Evolutionary conservation across 2,329 filamentous ascomycete species (phyloP).

Genomic region (Aspergillus transmontanensis): DNA sequence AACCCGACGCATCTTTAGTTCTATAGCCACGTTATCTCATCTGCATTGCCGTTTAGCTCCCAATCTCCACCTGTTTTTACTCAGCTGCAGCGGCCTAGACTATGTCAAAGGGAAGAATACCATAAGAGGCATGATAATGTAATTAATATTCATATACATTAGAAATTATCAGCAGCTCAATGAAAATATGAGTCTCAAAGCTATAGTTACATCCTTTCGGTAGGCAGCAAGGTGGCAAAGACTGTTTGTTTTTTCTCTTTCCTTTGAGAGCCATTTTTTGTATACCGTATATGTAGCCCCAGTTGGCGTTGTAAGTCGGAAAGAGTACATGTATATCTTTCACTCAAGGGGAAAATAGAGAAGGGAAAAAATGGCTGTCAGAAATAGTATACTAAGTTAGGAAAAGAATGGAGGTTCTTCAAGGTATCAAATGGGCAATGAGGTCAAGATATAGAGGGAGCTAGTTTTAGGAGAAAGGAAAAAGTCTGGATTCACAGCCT

Average conservation of each 20-base stretch:
- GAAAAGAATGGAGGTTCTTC: neutral
- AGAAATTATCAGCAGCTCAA: neutral
- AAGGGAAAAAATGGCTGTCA: neutral
- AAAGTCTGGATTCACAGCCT: neutral
- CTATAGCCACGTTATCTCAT: too few relatives aligned
- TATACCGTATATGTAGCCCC: neutral
- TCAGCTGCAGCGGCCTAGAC: neutral
- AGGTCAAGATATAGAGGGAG: neutral
- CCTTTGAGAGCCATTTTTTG: neutral
- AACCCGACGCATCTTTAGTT: too few relatives aligned
- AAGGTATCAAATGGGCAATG: neutral
- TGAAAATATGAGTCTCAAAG: neutral
- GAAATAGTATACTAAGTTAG: neutral
- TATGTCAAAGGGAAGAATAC: neutral
- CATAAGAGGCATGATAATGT: neutral
- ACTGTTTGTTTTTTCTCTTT: neutral
- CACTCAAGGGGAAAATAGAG: too few relatives aligned
- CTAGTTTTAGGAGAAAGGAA: neutral
- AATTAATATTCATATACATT: neutral
- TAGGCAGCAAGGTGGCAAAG: neutral
- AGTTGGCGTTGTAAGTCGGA: neutral
- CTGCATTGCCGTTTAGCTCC: neutral
- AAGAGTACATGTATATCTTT: neutral
- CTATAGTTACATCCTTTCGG: neutral
- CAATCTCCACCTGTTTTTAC: neutral